Percentiles rank a stretch among this genome's conserved stretches.
These are phyloP conservation scores for Termitomyces sp. DNA, from an alignment of 768 basidiomycete genomes.

Conservation along the genomic window DNA sequence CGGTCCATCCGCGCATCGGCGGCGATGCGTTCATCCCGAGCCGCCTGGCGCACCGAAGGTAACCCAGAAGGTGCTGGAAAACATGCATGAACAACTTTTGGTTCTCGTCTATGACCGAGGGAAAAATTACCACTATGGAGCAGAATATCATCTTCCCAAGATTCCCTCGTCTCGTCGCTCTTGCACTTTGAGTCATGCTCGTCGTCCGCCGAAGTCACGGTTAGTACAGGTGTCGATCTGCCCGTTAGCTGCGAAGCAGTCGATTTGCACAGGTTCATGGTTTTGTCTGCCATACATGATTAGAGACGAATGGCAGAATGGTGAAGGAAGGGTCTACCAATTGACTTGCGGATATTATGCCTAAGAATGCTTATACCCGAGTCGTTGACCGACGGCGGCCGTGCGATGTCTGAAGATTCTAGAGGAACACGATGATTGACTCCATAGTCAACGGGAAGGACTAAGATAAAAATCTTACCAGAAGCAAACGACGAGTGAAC, in stretches of 20 bases:
- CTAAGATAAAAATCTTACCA: constrained; percentile 2
- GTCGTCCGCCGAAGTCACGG: constrained; percentile 31
- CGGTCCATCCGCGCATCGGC: constrained; percentile 58
- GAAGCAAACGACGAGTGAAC: constrained; percentile 10
- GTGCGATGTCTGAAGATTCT: constrained; percentile 4
- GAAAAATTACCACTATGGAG: constrained; percentile 37
- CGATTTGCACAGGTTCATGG: constrained; percentile 63
- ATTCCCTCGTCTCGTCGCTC: constrained; percentile 27
- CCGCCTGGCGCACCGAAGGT: constrained; percentile 50
- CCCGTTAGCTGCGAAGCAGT: constrained; percentile 44
- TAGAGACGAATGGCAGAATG: neutral
- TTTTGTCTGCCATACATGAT: constrained; percentile 49
- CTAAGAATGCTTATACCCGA: constrained; percentile 43
- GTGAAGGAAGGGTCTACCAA: constrained; percentile 44
- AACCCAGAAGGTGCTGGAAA: constrained; percentile 45
- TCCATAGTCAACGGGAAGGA: neutral
- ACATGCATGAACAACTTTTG: neutral
- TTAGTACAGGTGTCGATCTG: constrained; percentile 40
- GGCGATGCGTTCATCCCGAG: constrained; percentile 47
- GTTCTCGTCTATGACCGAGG: neutral
- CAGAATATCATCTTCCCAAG: constrained; percentile 48
- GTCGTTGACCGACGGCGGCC: constrained; percentile 20
- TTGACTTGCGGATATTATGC: constrained; percentile 70
- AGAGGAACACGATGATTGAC: neutral
- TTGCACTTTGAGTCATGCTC: constrained; percentile 16